A percentile compares a stretch with the other conserved stretches of the same genome.
phyloP scores from a whole-genome alignment of 2,329 filamentous ascomycete species.

The Penicillium vulpinum region DNA sequence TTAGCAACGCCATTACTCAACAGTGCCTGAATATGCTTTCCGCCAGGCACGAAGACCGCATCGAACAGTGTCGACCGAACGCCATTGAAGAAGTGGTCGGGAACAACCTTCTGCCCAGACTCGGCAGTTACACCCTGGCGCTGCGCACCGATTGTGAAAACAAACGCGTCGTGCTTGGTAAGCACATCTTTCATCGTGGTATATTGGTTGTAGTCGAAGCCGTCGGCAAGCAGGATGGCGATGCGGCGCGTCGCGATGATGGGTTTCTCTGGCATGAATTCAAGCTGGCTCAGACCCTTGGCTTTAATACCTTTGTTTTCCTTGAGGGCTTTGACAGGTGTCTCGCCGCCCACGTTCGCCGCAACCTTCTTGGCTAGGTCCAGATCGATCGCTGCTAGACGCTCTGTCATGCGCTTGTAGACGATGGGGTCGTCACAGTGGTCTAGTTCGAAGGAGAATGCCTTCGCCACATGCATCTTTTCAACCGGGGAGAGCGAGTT shows the following conservation, averaged over 20 bases:
- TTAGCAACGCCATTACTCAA: conserved; percentile 69
- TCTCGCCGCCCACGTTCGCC: conserved; percentile 67
- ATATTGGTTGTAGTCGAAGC: conserved; percentile 68
- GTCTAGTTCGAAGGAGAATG: conserved; percentile 42
- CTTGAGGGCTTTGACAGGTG: conserved; percentile 54
- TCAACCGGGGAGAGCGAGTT: conserved; percentile 38
- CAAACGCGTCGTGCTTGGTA: conserved; percentile 62
- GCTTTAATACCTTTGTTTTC: conserved; percentile 68
- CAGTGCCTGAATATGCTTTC: conserved; percentile 62
- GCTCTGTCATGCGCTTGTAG: conserved; percentile 68
- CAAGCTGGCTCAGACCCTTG: conserved; percentile 63
- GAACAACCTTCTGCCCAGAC: conserved; percentile 59
- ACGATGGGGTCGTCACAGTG: conserved; percentile 74
- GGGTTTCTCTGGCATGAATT: conserved; percentile 62
- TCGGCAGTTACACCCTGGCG: conserved; percentile 66
- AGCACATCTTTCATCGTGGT: conserved; percentile 65
- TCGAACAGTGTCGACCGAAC: conserved; percentile 78
- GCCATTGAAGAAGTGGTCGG: conserved; percentile 78
- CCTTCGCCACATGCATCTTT: conserved; percentile 38
- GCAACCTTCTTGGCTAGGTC: conserved; percentile 68
- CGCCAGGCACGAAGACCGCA: conserved; percentile 73
- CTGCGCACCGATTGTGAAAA: conserved; percentile 70
- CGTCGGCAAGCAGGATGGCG: conserved; percentile 75
- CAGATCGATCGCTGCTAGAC: conserved; percentile 70
- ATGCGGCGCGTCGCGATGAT: conserved; percentile 71